These are phyloP conservation scores for Silene latifolia DNA, from an alignment of 148 eudicot genomes.

Conservation along the genomic window DNA sequence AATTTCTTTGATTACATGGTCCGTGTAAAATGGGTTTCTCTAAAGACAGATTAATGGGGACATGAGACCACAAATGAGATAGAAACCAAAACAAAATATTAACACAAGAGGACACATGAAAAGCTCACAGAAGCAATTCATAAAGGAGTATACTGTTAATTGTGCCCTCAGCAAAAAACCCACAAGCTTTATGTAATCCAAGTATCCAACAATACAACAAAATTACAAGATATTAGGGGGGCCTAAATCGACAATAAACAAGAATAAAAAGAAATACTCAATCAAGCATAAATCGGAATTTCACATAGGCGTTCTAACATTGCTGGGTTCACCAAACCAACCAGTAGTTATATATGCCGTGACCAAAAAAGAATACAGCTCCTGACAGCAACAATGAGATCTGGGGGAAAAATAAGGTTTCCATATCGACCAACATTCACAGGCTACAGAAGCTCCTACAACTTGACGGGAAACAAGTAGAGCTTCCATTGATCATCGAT, in stretches of 20 bases:
- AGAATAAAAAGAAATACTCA: not conserved
- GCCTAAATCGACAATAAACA: not conserved
- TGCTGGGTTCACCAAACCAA: not conserved
- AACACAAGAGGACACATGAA: not conserved
- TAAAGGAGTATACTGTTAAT: not conserved
- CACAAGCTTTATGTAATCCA: not conserved
- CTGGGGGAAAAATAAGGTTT: not conserved
- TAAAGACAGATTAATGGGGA: no score
- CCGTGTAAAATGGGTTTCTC: no score
- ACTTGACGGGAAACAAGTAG: not conserved
- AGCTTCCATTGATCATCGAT: conserved; percentile 32
- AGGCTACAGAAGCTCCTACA: not conserved
- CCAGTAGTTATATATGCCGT: not conserved
- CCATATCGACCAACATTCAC: not conserved
- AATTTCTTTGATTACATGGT: no score
- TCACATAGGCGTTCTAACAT: not conserved
- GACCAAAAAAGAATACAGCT: not conserved
- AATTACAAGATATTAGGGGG: not conserved
- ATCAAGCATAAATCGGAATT: not conserved
- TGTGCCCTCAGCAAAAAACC: not conserved
- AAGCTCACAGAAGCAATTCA: not conserved
- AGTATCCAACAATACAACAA: not conserved
- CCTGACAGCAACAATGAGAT: not conserved
- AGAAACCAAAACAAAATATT: no score
- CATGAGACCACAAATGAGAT: no score